Evolutionary conservation across 2,329 filamentous ascomycete genomes (phyloP), one percentile per base, ranked within the genome.

Genomic region (Phyllosticta citrichinensis): DNA sequence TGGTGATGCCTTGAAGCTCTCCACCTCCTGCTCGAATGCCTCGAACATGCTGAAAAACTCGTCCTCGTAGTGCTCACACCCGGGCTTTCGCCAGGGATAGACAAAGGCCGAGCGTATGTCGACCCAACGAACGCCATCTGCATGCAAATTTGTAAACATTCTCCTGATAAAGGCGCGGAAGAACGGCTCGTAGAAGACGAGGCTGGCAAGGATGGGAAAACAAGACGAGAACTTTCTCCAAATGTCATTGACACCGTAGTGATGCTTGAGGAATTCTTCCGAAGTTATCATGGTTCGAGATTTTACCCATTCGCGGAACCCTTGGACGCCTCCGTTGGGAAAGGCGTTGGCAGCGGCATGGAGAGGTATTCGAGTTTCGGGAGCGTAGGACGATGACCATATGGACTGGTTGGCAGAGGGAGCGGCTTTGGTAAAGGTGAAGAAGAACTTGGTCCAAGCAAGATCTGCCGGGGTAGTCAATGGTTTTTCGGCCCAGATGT

Each of bases 141-240:
- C 83, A n/a, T 86, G 79, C 22, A 97, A 79, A 55, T 87, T 81
- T 56, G 77, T 77, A 73, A 96, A 83, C 67, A 97, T 80, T 22
- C 83, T 81, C 27, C 82, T 84, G 63, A 97, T 76, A 68, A 91
- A 95, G 19, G 79, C 78, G 24, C 91, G 84, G 75, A 89, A 93
- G 64, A 97, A 89, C 14, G 92, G 92, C 74, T 97, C 93, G 74
- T 97, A 96, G 74, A 88, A 89, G 56, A 96, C 80, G 57, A 96
- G 82, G 17, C 85, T 87, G 51, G 83, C 83, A 53, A 93, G 80
- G 3, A 93, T 83, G 2, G 81, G 75, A 73, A 97, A 96, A 63
- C 87, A 88, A 53, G 82, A 83, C 56, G 76, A 77, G 74, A 97
- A 96, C 69, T 94, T 92, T 24, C 80, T 77, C 91, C 92, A 97